Evolutionary conservation across 169 alveolate species (phyloP).

Genomic region (Plasmodium inui): DNA sequence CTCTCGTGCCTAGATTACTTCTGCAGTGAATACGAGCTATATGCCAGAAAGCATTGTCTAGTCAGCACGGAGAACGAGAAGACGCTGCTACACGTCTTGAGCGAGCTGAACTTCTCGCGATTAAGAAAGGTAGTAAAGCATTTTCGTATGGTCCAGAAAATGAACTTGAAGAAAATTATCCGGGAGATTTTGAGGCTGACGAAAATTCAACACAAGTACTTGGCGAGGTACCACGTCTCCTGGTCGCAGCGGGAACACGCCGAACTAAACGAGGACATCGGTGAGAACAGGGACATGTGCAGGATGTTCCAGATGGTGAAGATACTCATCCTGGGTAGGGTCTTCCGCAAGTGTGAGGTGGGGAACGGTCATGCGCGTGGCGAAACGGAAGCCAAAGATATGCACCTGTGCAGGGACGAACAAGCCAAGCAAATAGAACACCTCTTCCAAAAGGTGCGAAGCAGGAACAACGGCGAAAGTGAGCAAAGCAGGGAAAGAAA

Average conservation of each 20-base stretch:
- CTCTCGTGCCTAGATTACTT: conserved; percentile 22
- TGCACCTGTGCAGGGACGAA: background rate
- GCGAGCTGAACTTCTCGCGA: conserved; percentile 10
- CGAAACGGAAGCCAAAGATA: background rate
- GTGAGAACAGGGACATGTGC: background rate
- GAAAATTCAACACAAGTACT: conserved; percentile 66
- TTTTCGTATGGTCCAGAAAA: conserved; percentile 39
- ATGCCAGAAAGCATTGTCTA: conserved; percentile 46
- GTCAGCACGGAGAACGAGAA: conserved; percentile 33
- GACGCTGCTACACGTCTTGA: conserved; percentile 12
- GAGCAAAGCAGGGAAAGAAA: background rate
- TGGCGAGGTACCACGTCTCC: conserved; percentile 50
- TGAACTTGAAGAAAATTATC: conserved; percentile 46
- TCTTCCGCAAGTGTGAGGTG: background rate
- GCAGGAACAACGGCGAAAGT: background rate
- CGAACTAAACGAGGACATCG: background rate
- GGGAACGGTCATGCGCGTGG: background rate
- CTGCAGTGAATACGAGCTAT: conserved; percentile 62
- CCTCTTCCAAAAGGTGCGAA: background rate
- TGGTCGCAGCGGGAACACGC: conserved; percentile 46
- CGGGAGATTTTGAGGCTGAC: conserved; percentile 28
- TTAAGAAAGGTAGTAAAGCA: conserved; percentile 41
- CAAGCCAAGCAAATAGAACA: background rate
- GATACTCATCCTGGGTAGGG: background rate
- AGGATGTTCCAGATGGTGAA: conserved; percentile 29